Conservation (phyloP, 495 filamentous ascomycete species). For the Collariella sp. region DNA sequence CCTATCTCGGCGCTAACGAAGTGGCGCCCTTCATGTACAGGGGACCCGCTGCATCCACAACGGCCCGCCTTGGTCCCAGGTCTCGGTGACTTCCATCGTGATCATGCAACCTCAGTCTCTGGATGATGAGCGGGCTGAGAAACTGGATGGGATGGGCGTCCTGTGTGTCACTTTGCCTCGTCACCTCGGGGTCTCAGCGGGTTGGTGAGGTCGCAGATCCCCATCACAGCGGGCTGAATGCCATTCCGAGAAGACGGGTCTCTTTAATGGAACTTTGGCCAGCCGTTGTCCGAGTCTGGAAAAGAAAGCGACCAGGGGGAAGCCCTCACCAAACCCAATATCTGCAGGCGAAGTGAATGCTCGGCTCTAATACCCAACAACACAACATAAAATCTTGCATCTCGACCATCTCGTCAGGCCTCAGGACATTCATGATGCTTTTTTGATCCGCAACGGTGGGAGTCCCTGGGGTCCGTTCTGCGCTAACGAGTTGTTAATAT, state of each 20-base stretch:
- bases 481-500: too few relatives aligned
- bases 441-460: too few relatives aligned
- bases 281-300: not conserved
- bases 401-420: too few relatives aligned
- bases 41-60: slow-evolving; percentile 8
- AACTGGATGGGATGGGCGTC: slow-evolving; percentile 4
- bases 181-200: not conserved
- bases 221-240: not conserved
- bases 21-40: not conserved
- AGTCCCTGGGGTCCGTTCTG: too few relatives aligned
- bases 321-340: too few relatives aligned
- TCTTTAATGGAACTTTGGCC: not conserved
- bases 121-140: not conserved
- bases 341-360: too few relatives aligned
- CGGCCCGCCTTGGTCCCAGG: slow-evolving; percentile 12
- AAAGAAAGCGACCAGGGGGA: too few relatives aligned
- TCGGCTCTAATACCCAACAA: too few relatives aligned
- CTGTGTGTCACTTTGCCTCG: not conserved
- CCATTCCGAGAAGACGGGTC: not conserved
- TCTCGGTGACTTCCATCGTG: slow-evolving; percentile 13
- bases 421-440: too few relatives aligned
- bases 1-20: not conserved
- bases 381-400: too few relatives aligned
- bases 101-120: slow-evolving; percentile 1
- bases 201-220: not conserved